phyloP scores from a whole-genome alignment of 768 basidiomycete species.

The Podaxis sp. region DNA sequence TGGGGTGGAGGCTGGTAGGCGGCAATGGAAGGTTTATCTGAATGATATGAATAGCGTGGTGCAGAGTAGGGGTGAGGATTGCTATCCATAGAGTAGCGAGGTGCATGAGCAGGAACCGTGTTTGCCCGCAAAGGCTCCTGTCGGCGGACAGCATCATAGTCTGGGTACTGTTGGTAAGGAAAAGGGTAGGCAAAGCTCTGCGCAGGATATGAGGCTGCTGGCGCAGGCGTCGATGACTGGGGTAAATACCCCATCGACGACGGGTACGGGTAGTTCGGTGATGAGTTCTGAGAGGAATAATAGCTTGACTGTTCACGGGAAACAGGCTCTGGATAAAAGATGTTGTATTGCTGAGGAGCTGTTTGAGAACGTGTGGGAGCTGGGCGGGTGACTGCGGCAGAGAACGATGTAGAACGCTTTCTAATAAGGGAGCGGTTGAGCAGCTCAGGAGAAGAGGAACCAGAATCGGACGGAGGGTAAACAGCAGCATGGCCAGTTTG shows the following conservation, averaged over 20 bases:
- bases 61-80: neutral
- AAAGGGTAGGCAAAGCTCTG: conserved; percentile 12
- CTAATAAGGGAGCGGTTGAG: neutral
- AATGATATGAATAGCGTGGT: conserved; percentile 3
- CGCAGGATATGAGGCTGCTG: conserved; percentile 4
- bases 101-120: conserved; percentile 15
- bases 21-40: neutral
- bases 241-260: conserved; percentile 14
- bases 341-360: conserved; percentile 5
- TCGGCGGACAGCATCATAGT: conserved; percentile 10
- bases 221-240: neutral
- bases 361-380: neutral
- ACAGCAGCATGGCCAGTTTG: neutral
- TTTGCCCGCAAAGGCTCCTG: conserved; percentile 16
- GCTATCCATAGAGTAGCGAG: conserved; percentile 6
- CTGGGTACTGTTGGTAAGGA: conserved; percentile 8
- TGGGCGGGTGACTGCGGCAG: conserved; percentile 7
- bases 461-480: conserved; percentile 3
- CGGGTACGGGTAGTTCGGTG: conserved; percentile 11
- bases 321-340: conserved; percentile 1
- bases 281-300: conserved; percentile 16
- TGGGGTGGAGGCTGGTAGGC: neutral
- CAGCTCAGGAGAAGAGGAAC: neutral
- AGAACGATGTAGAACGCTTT: conserved; percentile 14
- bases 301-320: conserved; percentile 14